Evolutionary conservation across 108 stramenopile genomes (phyloP), one percentile per base, ranked within the genome.

Genomic region (Nitzschia palea): DNA sequence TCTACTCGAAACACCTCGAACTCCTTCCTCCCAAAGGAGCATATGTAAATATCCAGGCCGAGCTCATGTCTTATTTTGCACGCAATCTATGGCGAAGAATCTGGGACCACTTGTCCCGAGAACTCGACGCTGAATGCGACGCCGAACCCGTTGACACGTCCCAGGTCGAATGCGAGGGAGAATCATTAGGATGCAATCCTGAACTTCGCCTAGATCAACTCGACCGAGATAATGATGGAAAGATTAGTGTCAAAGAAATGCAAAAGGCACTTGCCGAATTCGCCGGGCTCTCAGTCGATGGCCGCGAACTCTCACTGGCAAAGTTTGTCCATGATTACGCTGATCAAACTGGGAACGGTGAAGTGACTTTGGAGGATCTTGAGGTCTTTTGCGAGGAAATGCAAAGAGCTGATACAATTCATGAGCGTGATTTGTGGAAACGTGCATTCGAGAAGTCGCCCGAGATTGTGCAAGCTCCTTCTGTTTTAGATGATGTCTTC

Each of bases 61-160:
- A 76, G 54, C 75, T 83, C 42, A 83, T 83, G 82, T 15, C 60
- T 0, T 72, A 72, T 74, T 83, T 83, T 65, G 82, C 82, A 3
- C 44, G 74, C 0, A 83, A 79, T 50, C 30, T 83, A 28, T 78
- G 78, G 74, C 68, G 65, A 29, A 62, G 55, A 45, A 28, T 83
- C 4, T 83, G 82, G 82, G 65, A 76, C 27, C 35, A 43, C 14
- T 50, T 76, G 15, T 30, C 55, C 10, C 40, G 27, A 20, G 20
- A 50, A 56, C 31, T 55, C 18, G 70, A 65, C 34, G 67, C 51
- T 2, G 59, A 58, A 36, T 74, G 68, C 26, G 68, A 74, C 30
- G 55, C 52, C 6, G 67, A 56, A 5, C 45, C 44, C 4, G 23
- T 55, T 20, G 36, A 68, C 3, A 29, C 44, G 17, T 17, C 35